A percentile compares a stretch with the other conserved stretches of the same genome.
Evolutionary conservation across 1,284 basidiomycete genomes (phyloP).

Genomic region (Caloboletus inedulis): DNA sequence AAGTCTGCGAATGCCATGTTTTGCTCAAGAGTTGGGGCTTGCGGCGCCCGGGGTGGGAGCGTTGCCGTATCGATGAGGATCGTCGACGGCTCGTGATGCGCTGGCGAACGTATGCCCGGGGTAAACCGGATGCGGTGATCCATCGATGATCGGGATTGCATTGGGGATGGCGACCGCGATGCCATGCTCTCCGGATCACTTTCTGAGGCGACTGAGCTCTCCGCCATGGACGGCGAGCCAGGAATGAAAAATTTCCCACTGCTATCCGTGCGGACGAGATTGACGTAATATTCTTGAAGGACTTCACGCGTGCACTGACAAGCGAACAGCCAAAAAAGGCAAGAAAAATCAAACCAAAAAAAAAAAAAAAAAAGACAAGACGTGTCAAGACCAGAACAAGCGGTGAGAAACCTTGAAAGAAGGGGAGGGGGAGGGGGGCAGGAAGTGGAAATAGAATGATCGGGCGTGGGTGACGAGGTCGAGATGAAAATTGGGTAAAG

Average conservation of each 20-base stretch:
- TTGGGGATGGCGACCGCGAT: conserved; percentile 54
- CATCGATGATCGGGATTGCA: conserved; percentile 19
- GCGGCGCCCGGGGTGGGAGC: conserved; percentile 44
- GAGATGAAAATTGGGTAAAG: conserved; percentile 13
- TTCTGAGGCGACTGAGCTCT: conserved; percentile 32
- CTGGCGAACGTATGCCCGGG: conserved; percentile 14
- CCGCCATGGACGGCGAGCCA: conserved; percentile 30
- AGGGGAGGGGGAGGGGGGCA: conserved; percentile 3
- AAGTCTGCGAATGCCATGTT: conserved; percentile 77
- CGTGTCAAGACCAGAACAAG: conserved; percentile 25
- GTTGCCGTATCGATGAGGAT: conserved; percentile 54
- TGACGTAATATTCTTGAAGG: conserved; percentile 81
- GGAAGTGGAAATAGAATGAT: neutral
- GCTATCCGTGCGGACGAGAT: conserved; percentile 75
- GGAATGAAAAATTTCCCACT: conserved; percentile 54
- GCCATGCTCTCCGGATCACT: conserved; percentile 59
- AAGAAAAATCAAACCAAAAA: neutral
- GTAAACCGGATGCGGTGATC: conserved; percentile 18
- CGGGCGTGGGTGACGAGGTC: conserved; percentile 2
- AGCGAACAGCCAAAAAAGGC: conserved; percentile 5
- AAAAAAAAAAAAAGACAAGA: conserved; percentile 19
- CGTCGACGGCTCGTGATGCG: conserved; percentile 37
- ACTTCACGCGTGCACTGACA: conserved; percentile 73
- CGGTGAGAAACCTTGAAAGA: conserved; percentile 17
- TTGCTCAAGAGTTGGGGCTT: conserved; percentile 70